Conservation (phyloP, 1,139 yeast species). For the Kodamaea suecica region DNA sequence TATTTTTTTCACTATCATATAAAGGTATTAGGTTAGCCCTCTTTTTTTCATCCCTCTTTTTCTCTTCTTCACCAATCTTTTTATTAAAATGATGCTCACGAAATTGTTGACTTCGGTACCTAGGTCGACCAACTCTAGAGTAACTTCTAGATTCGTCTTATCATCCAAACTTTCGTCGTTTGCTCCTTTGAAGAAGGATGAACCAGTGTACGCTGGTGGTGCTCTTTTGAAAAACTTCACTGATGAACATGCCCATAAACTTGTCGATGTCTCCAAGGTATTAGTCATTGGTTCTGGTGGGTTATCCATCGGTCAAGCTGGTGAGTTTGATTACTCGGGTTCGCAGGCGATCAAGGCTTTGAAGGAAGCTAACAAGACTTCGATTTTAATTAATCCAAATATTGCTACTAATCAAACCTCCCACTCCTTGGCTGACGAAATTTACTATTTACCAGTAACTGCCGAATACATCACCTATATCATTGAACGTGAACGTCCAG, state of each 20-base stretch:
- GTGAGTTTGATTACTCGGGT: constrained; percentile 97
- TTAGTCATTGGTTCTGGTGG: constrained; percentile 98
- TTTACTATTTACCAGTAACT: constrained; percentile 93
- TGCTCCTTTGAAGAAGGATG: constrained; percentile 4
- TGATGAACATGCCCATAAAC: constrained; percentile 47
- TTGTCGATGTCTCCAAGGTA: constrained; percentile 86
- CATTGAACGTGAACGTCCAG: constrained; percentile 94
- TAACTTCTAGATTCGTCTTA: background rate
- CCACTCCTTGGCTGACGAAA: constrained; percentile 91
- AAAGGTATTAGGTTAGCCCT: too few relatives aligned
- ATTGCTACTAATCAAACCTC: constrained; percentile 98
- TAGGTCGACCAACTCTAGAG: constrained; percentile 2
- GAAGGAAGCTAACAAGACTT: constrained; percentile 80
- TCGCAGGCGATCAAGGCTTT: constrained; percentile 97
- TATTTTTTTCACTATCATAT: constrained; percentile 12
- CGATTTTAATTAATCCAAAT: constrained; percentile 91
- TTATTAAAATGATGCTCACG: background rate
- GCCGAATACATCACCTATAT: constrained; percentile 93
- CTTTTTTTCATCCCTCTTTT: constrained; percentile 6
- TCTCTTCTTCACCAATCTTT: background rate
- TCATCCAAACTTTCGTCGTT: constrained; percentile 7
- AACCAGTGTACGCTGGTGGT: constrained; percentile 51
- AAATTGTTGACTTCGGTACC: constrained; percentile 5
- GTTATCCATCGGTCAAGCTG: constrained; percentile 97
- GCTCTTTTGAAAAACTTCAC: constrained; percentile 46